phyloP scores from a whole-genome alignment of 2,329 filamentous ascomycete genomes.

The Chalaropsis ovoidea region DNA sequence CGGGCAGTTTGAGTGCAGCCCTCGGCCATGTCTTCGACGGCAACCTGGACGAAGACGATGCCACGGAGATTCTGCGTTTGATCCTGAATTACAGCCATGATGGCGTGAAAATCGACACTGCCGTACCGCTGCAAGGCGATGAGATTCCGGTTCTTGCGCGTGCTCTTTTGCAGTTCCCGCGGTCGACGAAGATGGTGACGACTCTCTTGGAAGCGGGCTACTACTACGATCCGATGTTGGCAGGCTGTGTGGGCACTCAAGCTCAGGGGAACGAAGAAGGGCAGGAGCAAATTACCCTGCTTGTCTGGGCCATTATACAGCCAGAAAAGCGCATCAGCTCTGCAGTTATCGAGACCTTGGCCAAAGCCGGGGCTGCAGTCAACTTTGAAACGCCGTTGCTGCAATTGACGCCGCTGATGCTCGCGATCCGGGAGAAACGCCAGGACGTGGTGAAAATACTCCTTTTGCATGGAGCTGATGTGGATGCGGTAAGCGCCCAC shows the following conservation, averaged over 20 bases:
- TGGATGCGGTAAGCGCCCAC: conserved; percentile 46
- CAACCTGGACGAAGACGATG: not conserved
- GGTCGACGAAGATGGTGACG: conserved; percentile 43
- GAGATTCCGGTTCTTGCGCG: conserved; percentile 40
- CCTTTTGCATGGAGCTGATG: conserved; percentile 49
- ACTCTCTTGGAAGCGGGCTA: conserved; percentile 48
- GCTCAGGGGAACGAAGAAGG: conserved; percentile 38
- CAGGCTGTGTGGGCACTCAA: conserved; percentile 30
- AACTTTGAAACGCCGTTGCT: conserved; percentile 37
- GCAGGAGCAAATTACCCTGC: conserved; percentile 47
- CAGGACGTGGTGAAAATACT: conserved; percentile 49
- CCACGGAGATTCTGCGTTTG: conserved; percentile 27
- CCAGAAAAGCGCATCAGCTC: conserved; percentile 54
- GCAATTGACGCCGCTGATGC: conserved; percentile 48
- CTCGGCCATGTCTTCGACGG: conserved; percentile 16
- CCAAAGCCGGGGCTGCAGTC: conserved; percentile 47
- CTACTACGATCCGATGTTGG: conserved; percentile 44
- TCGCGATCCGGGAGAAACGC: conserved; percentile 47
- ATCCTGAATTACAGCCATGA: conserved; percentile 36
- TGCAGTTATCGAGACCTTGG: conserved; percentile 45
- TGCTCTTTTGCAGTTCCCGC: conserved; percentile 46
- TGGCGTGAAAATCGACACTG: conserved; percentile 41
- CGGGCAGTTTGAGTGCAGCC: conserved; percentile 6
- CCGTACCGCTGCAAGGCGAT: conserved; percentile 35
- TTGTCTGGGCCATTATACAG: conserved; percentile 53